Evolutionary conservation across 208 protist genomes (phyloP), one percentile per base, ranked within the genome.

Genomic region (Leishmania martiniquensis): DNA sequence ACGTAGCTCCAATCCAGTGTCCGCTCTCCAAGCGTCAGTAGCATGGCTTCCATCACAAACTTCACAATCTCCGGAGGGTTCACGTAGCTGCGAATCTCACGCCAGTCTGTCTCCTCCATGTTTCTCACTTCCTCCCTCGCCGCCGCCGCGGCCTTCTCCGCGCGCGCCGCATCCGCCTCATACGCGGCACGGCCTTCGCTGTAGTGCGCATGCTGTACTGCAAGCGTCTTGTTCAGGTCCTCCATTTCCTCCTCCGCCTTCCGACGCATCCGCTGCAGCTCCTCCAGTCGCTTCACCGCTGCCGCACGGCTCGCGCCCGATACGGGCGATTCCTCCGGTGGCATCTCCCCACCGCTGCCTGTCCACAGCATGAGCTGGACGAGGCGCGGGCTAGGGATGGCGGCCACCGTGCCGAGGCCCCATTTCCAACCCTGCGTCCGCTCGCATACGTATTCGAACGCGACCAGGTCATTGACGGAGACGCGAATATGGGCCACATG

Each of bases 1-100:
- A 87, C 78, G 45, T 87, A 80, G 49, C 72, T 78, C 76, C 72
- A 79, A 4, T 69, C 76, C 42, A 55, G 54, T 5, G 39, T 70
- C 7, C 62, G 73, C 78, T 90, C 86, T 4, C 84, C 86, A 2
- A 92, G 75, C 2, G 86, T 79, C 49, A 79, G 67, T 52, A 92
- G 54, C 17, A 85, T 80, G 17, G 88, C 88, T 32, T 82, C 77
- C 62, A 86, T 80, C 42, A 92, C 81, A 32, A 89, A 79, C 55
- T 87, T 66, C 57, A 90, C 86, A 55, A 89, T 84, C n/a, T 72
- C 77, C 10, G 88, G 88, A n/a, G 88, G 88, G 39, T 85, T 89
- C 59, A 74, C 79, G 80, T 92, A 92, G 55, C 78, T 84, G 7
- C 88, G 88, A 63, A 89, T 87, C 69, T 92, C 85, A 13, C 88